Evolutionary conservation across 2,329 filamentous ascomycete species (phyloP), one percentile per base, ranked within the genome.

Genomic region (Phaeosphaeria sp.): DNA sequence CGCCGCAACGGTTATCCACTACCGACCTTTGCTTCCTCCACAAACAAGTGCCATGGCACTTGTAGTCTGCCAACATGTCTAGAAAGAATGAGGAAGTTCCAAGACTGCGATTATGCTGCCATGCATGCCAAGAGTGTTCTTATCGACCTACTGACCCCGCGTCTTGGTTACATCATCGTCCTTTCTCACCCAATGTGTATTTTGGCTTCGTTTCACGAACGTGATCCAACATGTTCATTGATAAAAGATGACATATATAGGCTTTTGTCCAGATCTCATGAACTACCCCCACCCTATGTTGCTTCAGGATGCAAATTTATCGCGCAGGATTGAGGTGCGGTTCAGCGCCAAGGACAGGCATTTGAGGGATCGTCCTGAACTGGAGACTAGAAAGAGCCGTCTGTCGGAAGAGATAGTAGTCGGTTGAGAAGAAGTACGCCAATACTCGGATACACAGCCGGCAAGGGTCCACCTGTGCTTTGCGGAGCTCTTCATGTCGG

Each of bases 61-160:
- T 36, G 30, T 36, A 36, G 9, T 13, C 11, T 13, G 30, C 6
- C 49, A n/a, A 3, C n/a, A 15, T 21, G 25, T 59, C 50, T 39
- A 41, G 33, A 42, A 42, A 43, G 33, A 25, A 51, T 51, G 49
- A 42, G 49, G 33, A 41, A 51, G 49, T 43, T 51, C 49, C 49
- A 42, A 51, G 36, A 23, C 41, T 56, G 56, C 46, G 30, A 36
- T 36, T 36, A 36, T 36, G 30, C 30, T 51, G 52, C 59, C 59
- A 58, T 54, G 59, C 33, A 56, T 54, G 59, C 59, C 56, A 62
- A 62, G 59, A 46, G 22, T 15, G 55, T 30, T 36, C 56, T 61
- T 55, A 58, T 55, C 52, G 48, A 25, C 39, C 22, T 17, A 27
- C n/a, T 23, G 17, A 47, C 52, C 52, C 52, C 52, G 52, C 30